These are phyloP conservation scores for Deinandra increscens DNA, from an alignment of 129 eudicot genomes.

Conservation along the genomic window DNA sequence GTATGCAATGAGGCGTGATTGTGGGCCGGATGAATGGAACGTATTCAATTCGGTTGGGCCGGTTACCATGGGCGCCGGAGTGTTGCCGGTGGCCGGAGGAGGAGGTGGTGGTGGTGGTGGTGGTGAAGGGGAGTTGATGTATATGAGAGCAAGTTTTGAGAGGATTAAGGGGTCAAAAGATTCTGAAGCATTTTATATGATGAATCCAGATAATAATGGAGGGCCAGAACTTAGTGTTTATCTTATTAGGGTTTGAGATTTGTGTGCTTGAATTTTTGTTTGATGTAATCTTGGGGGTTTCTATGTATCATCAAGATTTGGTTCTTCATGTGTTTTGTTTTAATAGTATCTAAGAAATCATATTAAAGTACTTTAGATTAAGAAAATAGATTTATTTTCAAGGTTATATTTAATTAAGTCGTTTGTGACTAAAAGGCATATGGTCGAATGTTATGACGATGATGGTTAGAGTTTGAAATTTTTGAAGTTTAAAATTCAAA, in stretches of 20 bases:
- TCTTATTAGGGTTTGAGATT: constrained; percentile 62
- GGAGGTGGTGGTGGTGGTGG: constrained; percentile 36
- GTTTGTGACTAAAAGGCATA: too few relatives aligned
- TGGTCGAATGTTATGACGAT: too few relatives aligned
- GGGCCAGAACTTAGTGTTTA: constrained; percentile 88
- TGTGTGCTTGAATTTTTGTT: constrained; percentile 7
- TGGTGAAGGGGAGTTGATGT: constrained; percentile 78
- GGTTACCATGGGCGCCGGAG: constrained; percentile 87
- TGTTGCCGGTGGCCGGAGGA: constrained; percentile 42
- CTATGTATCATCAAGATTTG: constrained; percentile 24
- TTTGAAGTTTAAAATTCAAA: too few relatives aligned
- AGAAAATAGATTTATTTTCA: too few relatives aligned
- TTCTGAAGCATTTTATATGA: constrained; percentile 90
- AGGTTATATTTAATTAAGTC: too few relatives aligned
- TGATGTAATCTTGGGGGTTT: constrained; percentile 28
- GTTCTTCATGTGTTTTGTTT: constrained; percentile 23
- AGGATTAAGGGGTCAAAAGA: constrained; percentile 83
- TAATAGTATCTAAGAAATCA: background rate
- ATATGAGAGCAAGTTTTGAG: constrained; percentile 84
- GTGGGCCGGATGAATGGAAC: constrained; percentile 75
- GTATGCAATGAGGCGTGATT: constrained; percentile 64
- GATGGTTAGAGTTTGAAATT: too few relatives aligned
- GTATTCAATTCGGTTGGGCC: constrained; percentile 64
- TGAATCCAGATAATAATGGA: constrained; percentile 84
- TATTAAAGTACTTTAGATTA: background rate